Evolutionary conservation across 2,329 filamentous ascomycete genomes (phyloP).

Genomic region (Hypoxylon sp.): DNA sequence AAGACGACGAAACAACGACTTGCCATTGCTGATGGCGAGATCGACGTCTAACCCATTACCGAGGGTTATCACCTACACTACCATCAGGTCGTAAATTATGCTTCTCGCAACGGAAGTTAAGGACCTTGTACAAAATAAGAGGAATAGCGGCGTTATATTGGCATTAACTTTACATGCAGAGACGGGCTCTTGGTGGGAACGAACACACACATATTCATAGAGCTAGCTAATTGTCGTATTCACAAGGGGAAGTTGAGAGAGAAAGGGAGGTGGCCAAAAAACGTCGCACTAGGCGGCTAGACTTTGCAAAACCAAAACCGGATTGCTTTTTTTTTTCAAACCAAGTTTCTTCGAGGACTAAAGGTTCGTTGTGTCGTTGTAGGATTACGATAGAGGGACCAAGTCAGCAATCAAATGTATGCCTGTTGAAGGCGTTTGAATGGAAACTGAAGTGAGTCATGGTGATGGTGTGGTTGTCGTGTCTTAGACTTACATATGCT

Average conservation of each 20-base stretch:
- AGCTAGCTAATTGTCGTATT: conserved; percentile 37
- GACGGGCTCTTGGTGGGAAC: conserved; percentile 24
- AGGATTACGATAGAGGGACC: conserved; percentile 41
- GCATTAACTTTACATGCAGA: conserved; percentile 26
- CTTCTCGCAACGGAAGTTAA: conserved; percentile 18
- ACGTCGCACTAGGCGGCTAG: conserved; percentile 32
- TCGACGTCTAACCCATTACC: conserved; percentile 55
- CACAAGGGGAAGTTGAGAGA: conserved; percentile 7
- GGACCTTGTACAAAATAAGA: conserved; percentile 42
- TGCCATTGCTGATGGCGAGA: conserved; percentile 75
- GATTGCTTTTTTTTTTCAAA: conserved; percentile 21
- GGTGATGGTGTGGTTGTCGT: conserved; percentile 7
- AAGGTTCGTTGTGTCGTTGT: conserved; percentile 29
- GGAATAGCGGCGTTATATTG: conserved; percentile 38
- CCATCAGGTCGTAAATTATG: conserved; percentile 4
- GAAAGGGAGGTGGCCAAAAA: conserved; percentile 21
- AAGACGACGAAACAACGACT: conserved; percentile 79
- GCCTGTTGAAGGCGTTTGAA: conserved; percentile 22
- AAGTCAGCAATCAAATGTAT: conserved; percentile 29
- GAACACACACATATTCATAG: conserved; percentile 36
- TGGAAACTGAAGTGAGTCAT: background rate
- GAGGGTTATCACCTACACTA: background rate
- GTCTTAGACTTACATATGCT: background rate
- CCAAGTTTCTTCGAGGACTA: conserved; percentile 15
- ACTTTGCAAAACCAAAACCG: conserved; percentile 27